These are phyloP conservation scores for Holtermannia corniformis DNA, from an alignment of 768 basidiomycete genomes.

Conservation along the genomic window DNA sequence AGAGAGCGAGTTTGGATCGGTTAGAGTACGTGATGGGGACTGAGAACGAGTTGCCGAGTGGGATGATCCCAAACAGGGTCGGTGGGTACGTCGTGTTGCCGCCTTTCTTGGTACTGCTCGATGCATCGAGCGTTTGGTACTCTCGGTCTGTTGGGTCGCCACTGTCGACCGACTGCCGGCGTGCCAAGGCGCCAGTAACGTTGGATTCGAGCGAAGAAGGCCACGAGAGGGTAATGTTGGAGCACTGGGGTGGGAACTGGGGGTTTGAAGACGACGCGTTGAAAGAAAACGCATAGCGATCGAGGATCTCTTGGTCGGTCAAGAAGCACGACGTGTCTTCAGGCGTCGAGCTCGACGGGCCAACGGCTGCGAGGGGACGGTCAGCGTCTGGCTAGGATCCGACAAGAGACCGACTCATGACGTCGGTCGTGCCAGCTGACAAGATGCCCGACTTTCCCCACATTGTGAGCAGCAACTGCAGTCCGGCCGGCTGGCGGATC, in stretches of 20 bases:
- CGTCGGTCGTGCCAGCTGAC: conserved; percentile 31
- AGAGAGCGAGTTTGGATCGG: conserved; percentile 14
- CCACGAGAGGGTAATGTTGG: conserved; percentile 28
- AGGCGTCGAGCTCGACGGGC: conserved; percentile 9
- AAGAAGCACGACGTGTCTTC: conserved; percentile 19
- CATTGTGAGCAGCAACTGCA: conserved; percentile 26
- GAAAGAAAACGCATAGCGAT: conserved; percentile 30
- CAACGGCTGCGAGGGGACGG: not conserved
- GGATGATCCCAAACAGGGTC: conserved; percentile 35
- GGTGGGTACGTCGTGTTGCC: conserved; percentile 34
- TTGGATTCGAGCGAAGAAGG: conserved; percentile 29
- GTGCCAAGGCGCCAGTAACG: conserved; percentile 6
- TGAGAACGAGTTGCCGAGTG: conserved; percentile 30
- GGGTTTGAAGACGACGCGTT: conserved; percentile 17
- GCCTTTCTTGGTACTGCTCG: conserved; percentile 12
- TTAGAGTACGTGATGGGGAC: conserved; percentile 27
- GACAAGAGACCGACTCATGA: conserved; percentile 21
- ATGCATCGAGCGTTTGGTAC: conserved; percentile 5
- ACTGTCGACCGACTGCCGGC: not conserved
- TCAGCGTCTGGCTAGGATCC: not conserved
- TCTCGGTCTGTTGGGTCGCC: not conserved
- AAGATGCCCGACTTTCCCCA: conserved; percentile 32
- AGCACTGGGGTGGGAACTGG: conserved; percentile 27
- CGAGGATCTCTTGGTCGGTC: conserved; percentile 20
- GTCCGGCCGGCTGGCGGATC: conserved; percentile 22